A percentile compares a stretch with the other conserved stretches of the same genome.
These are phyloP conservation scores for Plasmopara muralis DNA, from an alignment of 352 stramenopile species.

Conservation along the genomic window DNA sequence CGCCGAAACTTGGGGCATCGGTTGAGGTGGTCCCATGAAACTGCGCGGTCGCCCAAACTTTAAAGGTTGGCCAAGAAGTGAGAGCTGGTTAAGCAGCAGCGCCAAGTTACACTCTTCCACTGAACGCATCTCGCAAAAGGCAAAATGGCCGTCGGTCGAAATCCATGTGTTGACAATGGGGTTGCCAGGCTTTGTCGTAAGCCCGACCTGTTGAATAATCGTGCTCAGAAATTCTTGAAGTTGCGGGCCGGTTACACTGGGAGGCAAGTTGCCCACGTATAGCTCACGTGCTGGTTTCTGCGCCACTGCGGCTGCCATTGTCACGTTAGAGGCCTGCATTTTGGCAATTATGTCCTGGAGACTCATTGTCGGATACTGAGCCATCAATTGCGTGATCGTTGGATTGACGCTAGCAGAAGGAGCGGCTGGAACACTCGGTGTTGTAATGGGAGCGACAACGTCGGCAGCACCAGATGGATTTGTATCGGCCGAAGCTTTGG, in stretches of 20 bases:
- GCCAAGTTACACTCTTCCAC: slow-evolving; percentile 84
- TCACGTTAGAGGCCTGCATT: slow-evolving; percentile 78
- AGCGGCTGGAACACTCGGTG: slow-evolving; percentile 11
- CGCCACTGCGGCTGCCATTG: slow-evolving; percentile 60
- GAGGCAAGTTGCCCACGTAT: slow-evolving; percentile 82
- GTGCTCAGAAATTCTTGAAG: slow-evolving; percentile 82
- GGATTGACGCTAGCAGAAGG: slow-evolving; percentile 42
- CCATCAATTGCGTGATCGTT: slow-evolving; percentile 85
- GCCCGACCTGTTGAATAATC: slow-evolving; percentile 83
- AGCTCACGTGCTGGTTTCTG: slow-evolving; percentile 79
- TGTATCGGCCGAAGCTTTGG: slow-evolving; percentile 44
- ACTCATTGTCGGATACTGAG: slow-evolving; percentile 83
- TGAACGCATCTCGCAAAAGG: slow-evolving; percentile 84
- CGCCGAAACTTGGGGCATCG: slow-evolving; percentile 55
- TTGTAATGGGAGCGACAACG: slow-evolving; percentile 2
- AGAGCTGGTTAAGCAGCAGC: slow-evolving; percentile 75
- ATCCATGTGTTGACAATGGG: slow-evolving; percentile 84
- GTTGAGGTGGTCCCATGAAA: slow-evolving; percentile 78
- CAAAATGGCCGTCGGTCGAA: slow-evolving; percentile 80
- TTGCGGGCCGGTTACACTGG: slow-evolving; percentile 73
- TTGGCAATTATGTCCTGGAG: slow-evolving; percentile 86
- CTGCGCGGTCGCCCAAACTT: slow-evolving; percentile 83
- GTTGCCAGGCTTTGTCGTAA: slow-evolving; percentile 68
- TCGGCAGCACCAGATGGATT: slow-evolving; percentile 24
- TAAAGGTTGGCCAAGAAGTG: slow-evolving; percentile 68